phyloP scores from a whole-genome alignment of 495 filamentous ascomycete genomes.

The Lindgomyces ingoldianus region DNA sequence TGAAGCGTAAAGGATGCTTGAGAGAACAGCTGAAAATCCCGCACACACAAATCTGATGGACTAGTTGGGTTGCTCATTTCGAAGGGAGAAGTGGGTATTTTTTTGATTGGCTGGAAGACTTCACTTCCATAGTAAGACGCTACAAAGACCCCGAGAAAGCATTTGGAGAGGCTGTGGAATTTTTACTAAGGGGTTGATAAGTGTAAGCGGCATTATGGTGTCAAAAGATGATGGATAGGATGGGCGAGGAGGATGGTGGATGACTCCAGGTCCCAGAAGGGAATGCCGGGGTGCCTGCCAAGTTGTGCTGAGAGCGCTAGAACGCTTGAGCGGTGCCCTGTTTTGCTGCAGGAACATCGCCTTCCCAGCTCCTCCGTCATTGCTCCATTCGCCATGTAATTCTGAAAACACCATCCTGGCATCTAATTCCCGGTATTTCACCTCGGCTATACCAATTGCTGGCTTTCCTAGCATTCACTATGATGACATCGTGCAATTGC shows the following conservation, averaged over 20 bases:
- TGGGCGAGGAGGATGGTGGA: background rate
- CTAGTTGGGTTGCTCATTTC: too few species aligned
- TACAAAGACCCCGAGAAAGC: too few species aligned
- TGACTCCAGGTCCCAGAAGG: background rate
- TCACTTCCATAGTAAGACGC: too few species aligned
- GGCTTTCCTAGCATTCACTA: background rate
- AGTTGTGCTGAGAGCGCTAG: background rate
- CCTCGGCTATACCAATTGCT: background rate
- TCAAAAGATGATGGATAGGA: too few species aligned
- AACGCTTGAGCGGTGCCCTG: background rate
- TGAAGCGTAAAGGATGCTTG: too few species aligned
- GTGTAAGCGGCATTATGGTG: too few species aligned
- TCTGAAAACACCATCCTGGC: background rate
- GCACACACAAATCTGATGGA: too few species aligned
- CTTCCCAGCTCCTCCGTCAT: constrained; percentile 1
- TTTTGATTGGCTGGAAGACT: too few species aligned
- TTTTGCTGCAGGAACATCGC: constrained; percentile 3
- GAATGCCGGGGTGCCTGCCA: background rate
- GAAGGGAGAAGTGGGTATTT: too few species aligned
- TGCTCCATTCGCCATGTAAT: background rate
- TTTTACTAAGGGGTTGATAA: too few species aligned
- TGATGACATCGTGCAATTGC: background rate
- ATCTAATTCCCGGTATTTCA: background rate
- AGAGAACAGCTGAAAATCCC: too few species aligned
- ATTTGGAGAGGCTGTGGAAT: too few species aligned